Evolutionary conservation across 257 asterid genomes (phyloP), one percentile per base, ranked within the genome.

Genomic region (Przewalskia tangutica): DNA sequence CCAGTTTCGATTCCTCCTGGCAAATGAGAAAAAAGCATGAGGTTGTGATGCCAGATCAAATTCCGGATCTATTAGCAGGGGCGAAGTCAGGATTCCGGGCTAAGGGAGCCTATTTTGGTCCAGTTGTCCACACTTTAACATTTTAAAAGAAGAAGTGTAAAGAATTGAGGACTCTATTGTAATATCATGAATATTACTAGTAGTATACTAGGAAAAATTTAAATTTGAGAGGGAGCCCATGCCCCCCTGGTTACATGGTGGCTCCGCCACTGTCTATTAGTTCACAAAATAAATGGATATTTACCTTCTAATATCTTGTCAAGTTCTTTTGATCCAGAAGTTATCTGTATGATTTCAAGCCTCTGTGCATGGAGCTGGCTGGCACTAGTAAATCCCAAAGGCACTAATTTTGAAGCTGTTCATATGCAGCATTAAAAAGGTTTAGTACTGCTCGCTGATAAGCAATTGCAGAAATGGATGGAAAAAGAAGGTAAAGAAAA

Each of bases 1-100:
- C 98, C 99, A 0, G 97, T 92, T 88, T 95, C 99, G 66, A 95
- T 89, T 64, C 99, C 98, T 76, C 98, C 99, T 95, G 91, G 84
- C 65, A 77, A 80, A 53, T n/a, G 50, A 63, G 46, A 81, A 27
- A 34, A 51, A 12, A 7, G 42, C 20, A 77, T 42, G 32, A 78
- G 14, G 48, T 18, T 81, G 60, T 36, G 44, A 23, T 36, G 55
- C 62, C 60, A 48, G 23, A 50, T 46, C 14, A 23, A 73, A 73
- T 48, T 23, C 46, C 8, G 1, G 79, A 8, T 48, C 60, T 48
- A 48, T 23, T 48, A 48, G 14, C n/a, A n/a, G n/a, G n/a, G n/a
- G n/a, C n/a, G n/a, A n/a, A n/a, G n/a, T n/a, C n/a, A n/a, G n/a
- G n/a, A n/a, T n/a, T n/a, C n/a, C n/a, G n/a, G n/a, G n/a, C n/a